Conservation (phyloP, 805 yeast genomes). For the Lipomyces orientalis region DNA sequence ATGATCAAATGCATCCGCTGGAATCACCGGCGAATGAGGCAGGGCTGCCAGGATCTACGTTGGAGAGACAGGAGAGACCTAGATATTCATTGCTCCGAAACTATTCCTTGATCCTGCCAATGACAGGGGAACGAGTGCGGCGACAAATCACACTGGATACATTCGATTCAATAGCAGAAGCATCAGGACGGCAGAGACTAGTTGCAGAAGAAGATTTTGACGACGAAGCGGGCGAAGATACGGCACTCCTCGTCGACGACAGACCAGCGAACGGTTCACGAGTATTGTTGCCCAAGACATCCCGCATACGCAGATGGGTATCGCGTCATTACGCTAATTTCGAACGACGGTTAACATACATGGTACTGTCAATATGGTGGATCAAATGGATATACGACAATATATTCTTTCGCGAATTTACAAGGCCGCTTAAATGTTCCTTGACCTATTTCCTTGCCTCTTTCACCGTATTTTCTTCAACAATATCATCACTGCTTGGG, state of each 20-base stretch:
- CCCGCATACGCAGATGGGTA: not conserved
- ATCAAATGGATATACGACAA: constrained; percentile 20
- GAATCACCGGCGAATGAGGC: not conserved
- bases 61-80: constrained; percentile 6
- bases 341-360: too few relatives aligned
- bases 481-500: constrained; percentile 58
- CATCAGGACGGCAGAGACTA: constrained; percentile 14
- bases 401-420: constrained; percentile 16
- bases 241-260: constrained; percentile 10
- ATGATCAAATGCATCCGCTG: not conserved
- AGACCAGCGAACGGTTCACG: not conserved
- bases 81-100: constrained; percentile 20
- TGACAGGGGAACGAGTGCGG: constrained; percentile 25
- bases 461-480: constrained; percentile 64
- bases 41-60: not conserved
- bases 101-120: constrained; percentile 31
- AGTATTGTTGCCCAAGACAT: not conserved
- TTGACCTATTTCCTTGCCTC: constrained; percentile 78
- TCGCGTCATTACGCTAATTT: not conserved
- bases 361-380: constrained; percentile 1
- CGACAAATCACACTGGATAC: constrained; percentile 36
- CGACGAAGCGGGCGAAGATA: constrained; percentile 14
- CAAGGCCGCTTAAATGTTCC: constrained; percentile 60
- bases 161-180: constrained; percentile 4
- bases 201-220: constrained; percentile 7